phyloP scores from a whole-genome alignment of 805 yeast genomes.

The Monosporozyma yasuniensis region DNA sequence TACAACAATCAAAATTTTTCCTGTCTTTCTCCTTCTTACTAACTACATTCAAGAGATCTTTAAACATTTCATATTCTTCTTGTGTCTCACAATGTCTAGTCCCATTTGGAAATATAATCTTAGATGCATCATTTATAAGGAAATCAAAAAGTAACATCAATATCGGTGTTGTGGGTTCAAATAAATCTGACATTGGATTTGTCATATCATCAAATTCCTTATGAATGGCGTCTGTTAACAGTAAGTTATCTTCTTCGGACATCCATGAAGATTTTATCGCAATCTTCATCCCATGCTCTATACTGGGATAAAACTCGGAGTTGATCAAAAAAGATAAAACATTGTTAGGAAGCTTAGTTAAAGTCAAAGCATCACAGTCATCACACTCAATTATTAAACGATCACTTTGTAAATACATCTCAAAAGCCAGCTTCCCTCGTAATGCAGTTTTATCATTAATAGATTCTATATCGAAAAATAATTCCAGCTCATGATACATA shows the following conservation, averaged over 20 bases:
- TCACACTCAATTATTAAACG: conserved; percentile 11
- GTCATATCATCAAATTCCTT: conserved; percentile 30
- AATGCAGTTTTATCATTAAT: conserved; percentile 1
- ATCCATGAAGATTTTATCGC: conserved; percentile 30
- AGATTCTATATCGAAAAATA: conserved; percentile 4
- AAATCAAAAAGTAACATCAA: conserved; percentile 38
- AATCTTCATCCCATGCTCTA: conserved; percentile 10
- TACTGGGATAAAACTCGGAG: conserved; percentile 14
- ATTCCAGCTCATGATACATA: conserved; percentile 27
- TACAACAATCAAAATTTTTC: conserved; percentile 42
- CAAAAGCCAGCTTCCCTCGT: conserved; percentile 13
- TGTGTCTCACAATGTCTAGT: conserved; percentile 6
- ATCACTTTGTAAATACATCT: conserved; percentile 7
- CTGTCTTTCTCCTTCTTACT: conserved; percentile 26
- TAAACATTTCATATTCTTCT: conserved; percentile 14
- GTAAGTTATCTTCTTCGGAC: conserved; percentile 8
- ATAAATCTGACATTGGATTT: conserved; percentile 11
- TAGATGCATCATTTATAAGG: conserved; percentile 22
- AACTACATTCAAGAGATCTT: conserved; percentile 19
- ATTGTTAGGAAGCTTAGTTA: conserved; percentile 12
- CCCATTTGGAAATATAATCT: conserved; percentile 9
- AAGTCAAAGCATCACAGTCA: conserved; percentile 3
- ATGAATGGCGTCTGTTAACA: conserved; percentile 15
- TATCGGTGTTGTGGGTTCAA: conserved; percentile 26
- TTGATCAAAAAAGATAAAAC: conserved; percentile 11